A percentile compares a stretch with the other conserved stretches of the same genome.
Evolutionary conservation across 2,329 filamentous ascomycete genomes (phyloP).

Genomic region (Ophiocordyceps camponoti-leonardi): DNA sequence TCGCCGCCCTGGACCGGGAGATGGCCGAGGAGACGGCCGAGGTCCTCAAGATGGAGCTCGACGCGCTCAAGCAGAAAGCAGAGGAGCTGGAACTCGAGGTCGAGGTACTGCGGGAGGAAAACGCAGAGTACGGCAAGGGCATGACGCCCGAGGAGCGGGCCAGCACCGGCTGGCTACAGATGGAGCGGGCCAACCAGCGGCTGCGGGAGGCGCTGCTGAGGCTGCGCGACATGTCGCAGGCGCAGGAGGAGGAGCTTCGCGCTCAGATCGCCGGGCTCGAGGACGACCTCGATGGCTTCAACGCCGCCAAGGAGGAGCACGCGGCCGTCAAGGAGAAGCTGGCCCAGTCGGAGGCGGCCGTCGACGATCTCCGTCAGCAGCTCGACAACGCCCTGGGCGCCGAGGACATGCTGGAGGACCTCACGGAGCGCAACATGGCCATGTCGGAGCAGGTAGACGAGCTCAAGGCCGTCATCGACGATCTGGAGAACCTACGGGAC

Average conservation of each 20-base stretch:
- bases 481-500: slow-evolving; percentile 78
- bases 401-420: slow-evolving; percentile 85
- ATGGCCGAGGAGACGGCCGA: slow-evolving; percentile 94
- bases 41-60: slow-evolving; percentile 61
- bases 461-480: slow-evolving; percentile 64
- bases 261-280: slow-evolving; percentile 60
- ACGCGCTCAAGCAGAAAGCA: slow-evolving; percentile 53
- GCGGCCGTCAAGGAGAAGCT: slow-evolving; percentile 57
- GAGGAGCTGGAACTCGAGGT: slow-evolving; percentile 82
- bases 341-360: slow-evolving; percentile 50
- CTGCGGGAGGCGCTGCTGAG: slow-evolving; percentile 71
- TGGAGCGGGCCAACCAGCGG: slow-evolving; percentile 81
- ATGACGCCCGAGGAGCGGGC: slow-evolving; percentile 80
- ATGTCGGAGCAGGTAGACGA: slow-evolving; percentile 73
- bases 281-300: slow-evolving; percentile 53
- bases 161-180: slow-evolving; percentile 75
- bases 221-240: slow-evolving; percentile 72
- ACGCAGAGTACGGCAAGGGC: slow-evolving; percentile 63
- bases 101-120: slow-evolving; percentile 76
- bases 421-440: slow-evolving; percentile 73
- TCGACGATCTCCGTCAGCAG: slow-evolving; percentile 79
- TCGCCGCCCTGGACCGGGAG: slow-evolving; percentile 77
- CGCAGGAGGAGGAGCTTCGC: slow-evolving; percentile 65
- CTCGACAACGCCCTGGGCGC: slow-evolving; percentile 76
- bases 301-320: slow-evolving; percentile 50